phyloP scores from a whole-genome alignment of 2,329 filamentous ascomycete species.

The Fusarium sp. region DNA sequence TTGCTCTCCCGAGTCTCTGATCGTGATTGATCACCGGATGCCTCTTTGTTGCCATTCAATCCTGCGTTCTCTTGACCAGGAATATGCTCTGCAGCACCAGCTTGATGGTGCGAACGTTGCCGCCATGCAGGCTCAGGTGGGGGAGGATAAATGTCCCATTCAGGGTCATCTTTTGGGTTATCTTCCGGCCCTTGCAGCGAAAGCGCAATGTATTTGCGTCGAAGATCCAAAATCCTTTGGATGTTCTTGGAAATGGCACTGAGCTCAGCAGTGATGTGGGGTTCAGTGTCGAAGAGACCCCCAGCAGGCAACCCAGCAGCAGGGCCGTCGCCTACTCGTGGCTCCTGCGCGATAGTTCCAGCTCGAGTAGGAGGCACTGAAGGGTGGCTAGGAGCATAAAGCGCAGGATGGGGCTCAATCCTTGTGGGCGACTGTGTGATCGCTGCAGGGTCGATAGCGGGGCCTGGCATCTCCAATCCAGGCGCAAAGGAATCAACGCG shows the following conservation, averaged over 20 bases:
- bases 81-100: conserved; percentile 26
- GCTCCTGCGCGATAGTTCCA: conserved; percentile 19
- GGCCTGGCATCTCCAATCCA: conserved; percentile 54
- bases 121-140: conserved; percentile 91
- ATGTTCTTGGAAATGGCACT: conserved; percentile 90
- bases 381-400: conserved; percentile 12
- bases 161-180: conserved; percentile 86
- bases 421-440: conserved; percentile 25
- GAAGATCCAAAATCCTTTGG: conserved; percentile 86
- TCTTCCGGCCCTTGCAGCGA: conserved; percentile 85
- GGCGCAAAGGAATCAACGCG: conserved; percentile 26
- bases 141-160: conserved; percentile 90
- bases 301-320: conserved; percentile 53
- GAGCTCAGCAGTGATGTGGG: conserved; percentile 85
- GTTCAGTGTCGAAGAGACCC: conserved; percentile 75
- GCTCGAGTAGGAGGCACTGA: conserved; percentile 13
- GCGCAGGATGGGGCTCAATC: conserved; percentile 15
- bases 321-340: conserved; percentile 29
- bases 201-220: conserved; percentile 88
- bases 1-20: conserved; percentile 52
- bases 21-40: conserved; percentile 12
- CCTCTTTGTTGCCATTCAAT: conserved; percentile 22
- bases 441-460: conserved; percentile 26
- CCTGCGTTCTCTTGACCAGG: conserved; percentile 34
- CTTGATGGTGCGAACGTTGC: conserved; percentile 43